Conservation (phyloP, 1,284 basidiomycete species). For the Filobasidium uniguttulatum region DNA sequence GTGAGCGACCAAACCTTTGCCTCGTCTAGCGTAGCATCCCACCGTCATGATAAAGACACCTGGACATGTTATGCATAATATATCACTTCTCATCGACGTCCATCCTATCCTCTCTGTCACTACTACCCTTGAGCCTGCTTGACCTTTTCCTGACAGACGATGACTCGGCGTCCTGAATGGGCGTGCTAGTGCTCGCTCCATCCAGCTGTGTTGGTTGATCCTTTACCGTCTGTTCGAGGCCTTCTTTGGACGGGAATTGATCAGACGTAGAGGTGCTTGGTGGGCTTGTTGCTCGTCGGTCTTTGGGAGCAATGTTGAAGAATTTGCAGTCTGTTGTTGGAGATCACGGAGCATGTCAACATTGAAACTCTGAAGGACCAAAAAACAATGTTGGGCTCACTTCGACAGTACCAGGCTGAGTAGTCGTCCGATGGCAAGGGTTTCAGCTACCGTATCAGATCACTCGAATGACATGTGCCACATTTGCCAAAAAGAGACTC, state of each 20-base stretch:
- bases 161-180: constrained; percentile 13
- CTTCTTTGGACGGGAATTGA: not conserved
- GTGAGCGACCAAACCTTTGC: no score
- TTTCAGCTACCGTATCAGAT: not conserved
- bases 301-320: constrained; percentile 27
- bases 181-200: constrained; percentile 15
- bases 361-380: not conserved
- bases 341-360: not conserved
- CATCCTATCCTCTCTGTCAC: constrained; percentile 18
- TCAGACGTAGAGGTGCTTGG: constrained; percentile 1
- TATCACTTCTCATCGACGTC: constrained; percentile 27
- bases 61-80: no score
- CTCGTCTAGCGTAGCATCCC: no score
- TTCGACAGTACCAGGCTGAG: constrained; percentile 23
- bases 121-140: constrained; percentile 10
- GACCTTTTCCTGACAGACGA: constrained; percentile 9
- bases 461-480: no score
- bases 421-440: no score
- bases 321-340: constrained; percentile 26
- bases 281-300: constrained; percentile 16
- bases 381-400: constrained; percentile 24
- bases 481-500: constrained; percentile 34
- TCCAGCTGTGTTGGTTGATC: constrained; percentile 1
- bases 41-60: no score
- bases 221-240: constrained; percentile 3